Percentiles rank a stretch among this genome's conserved stretches.
Conservation (phyloP, 73 alveolate genomes). For the Paramecium bursaria region DNA sequence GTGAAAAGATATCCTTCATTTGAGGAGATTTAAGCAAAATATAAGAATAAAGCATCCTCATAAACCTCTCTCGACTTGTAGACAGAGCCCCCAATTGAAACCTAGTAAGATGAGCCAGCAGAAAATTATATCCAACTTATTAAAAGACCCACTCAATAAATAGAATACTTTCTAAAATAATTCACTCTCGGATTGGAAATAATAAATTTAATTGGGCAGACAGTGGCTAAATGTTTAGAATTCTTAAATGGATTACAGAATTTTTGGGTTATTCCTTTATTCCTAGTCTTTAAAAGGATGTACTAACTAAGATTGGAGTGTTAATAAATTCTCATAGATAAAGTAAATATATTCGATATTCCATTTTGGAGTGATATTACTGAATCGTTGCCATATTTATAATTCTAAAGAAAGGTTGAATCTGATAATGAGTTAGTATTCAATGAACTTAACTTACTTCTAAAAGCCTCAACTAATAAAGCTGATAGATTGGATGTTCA, state of each 20-base stretch:
- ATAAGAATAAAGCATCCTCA: no score
- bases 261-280: constrained; percentile 61
- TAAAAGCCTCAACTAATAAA: constrained; percentile 4
- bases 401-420: not conserved
- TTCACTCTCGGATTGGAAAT: not conserved
- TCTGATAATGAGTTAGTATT: constrained; percentile 33
- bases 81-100: no score
- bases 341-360: not conserved
- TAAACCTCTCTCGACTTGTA: no score
- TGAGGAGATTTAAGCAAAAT: no score
- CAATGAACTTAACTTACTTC: constrained; percentile 17
- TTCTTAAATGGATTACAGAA: constrained; percentile 38
- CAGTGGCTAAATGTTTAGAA: constrained; percentile 45
- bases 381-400: not conserved
- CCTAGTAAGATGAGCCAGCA: no score
- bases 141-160: not conserved
- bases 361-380: constrained; percentile 14
- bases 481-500: constrained; percentile 25
- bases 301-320: not conserved
- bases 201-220: constrained; percentile 34
- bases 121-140: constrained; percentile 45
- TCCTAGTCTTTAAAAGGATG: constrained; percentile 53
- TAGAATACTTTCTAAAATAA: not conserved
- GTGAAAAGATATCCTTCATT: no score
- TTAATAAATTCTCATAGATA: not conserved